Evolutionary conservation across 1,139 yeast genomes (phyloP).

Genomic region (Scheffersomyces parashehatae): DNA sequence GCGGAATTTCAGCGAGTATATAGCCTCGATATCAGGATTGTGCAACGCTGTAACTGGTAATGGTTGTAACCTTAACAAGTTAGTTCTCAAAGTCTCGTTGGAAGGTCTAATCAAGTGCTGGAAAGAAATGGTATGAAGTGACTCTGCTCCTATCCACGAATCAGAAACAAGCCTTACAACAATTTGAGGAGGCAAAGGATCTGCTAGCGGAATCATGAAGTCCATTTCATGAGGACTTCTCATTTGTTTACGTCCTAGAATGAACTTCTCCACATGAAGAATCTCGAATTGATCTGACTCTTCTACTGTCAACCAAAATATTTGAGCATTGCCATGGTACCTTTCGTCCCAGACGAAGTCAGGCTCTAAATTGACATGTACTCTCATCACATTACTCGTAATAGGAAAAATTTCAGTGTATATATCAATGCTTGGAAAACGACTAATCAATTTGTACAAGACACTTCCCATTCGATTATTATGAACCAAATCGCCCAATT

Average conservation of each 20-base stretch:
- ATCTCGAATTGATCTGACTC: constrained; percentile 75
- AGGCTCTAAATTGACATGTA: constrained; percentile 68
- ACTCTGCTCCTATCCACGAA: constrained; percentile 86
- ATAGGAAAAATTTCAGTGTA: constrained; percentile 90
- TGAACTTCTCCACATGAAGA: constrained; percentile 79
- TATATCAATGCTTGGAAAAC: constrained; percentile 73
- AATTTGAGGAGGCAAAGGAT: constrained; percentile 87
- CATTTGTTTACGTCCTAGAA: constrained; percentile 61
- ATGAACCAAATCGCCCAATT: constrained; percentile 87
- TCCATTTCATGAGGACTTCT: constrained; percentile 71
- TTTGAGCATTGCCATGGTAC: constrained; percentile 80
- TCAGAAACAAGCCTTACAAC: constrained; percentile 80
- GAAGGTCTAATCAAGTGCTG: constrained; percentile 88
- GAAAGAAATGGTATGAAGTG: constrained; percentile 77
- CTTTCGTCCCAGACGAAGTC: constrained; percentile 84
- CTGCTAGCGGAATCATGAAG: constrained; percentile 87
- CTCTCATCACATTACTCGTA: constrained; percentile 80
- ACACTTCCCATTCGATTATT: constrained; percentile 71
- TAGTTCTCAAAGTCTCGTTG: constrained; percentile 83
- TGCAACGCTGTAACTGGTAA: constrained; percentile 82
- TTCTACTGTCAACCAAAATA: constrained; percentile 92
- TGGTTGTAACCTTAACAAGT: constrained; percentile 77
- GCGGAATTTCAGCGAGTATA: constrained; percentile 66
- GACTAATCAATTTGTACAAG: constrained; percentile 59
- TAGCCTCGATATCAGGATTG: constrained; percentile 61